Base-by-base conservation (phyloP, 805 yeast genomes). In the Lipomyces lipofer region DNA sequence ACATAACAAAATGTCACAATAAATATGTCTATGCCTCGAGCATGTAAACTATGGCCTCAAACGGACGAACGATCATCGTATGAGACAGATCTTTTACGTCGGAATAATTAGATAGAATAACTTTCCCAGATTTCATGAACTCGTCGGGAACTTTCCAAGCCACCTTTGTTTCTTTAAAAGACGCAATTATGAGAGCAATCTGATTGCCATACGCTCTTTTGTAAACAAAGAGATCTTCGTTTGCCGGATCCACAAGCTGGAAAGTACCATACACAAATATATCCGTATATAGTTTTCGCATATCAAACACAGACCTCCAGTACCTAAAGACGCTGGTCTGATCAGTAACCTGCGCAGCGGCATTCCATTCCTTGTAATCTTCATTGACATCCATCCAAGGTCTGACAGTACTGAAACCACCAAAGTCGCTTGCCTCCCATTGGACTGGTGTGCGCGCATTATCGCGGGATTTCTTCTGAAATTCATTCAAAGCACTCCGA, bases 301-400 rank as follows among this genome's bases (percentile, higher is more conserved):
- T 51, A 39, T 63, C 55, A 59, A 80, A 65, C 9, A 75, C 71
- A 57, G 70, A 66, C 57, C 69, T 71, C 76, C 79, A 81, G 69
- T 77, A 80, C 49, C 66, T 60, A 55, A 74, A 68, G 32, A 80
- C 72, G 0, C 83, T 78, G 46, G 73, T 58, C 3, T 77, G 75
- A 64, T 79, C 80, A 45, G 70, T 55, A 19, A 67, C 60, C 66
- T 81, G 83, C 4, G 71, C 64, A 4, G 69, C 75, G 22, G 73
- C 84, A 59, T 81, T 81, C 60, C 78, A 72, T 47, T 74, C 74
- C 56, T 66, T 67, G 68, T 74, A 79, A 63, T 74, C 73, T 56
- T 77, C 81, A 62, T 78, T 75, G 60, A 76, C 74, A 56, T 71
- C 69, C 67, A 74, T 78, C 83, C 84, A 79, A 21, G 83, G 82